Percentiles rank a stretch among this genome's conserved stretches.
phyloP scores from a whole-genome alignment of 805 yeast species.

The Hanseniaspora lachancei region DNA sequence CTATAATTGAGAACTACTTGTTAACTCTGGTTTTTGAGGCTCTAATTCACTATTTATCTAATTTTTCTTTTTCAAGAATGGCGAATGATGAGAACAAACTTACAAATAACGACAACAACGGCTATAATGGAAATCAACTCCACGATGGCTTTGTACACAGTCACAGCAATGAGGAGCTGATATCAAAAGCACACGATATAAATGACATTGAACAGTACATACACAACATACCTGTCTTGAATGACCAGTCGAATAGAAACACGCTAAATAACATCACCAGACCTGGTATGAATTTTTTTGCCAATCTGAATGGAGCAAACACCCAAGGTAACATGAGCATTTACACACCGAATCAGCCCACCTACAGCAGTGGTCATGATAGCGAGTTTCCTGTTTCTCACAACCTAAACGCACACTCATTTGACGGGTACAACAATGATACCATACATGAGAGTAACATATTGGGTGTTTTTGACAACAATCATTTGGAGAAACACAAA shows the following conservation, averaged over 20 bases:
- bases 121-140: background rate
- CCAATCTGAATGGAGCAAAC: background rate
- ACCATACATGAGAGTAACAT: background rate
- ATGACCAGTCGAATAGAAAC: background rate
- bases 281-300: background rate
- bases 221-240: background rate
- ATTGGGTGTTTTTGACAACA: background rate
- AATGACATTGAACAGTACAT: background rate
- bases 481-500: background rate
- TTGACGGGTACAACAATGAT: background rate
- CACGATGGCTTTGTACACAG: background rate
- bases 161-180: background rate
- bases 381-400: background rate
- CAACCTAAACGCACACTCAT: background rate
- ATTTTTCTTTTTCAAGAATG: background rate
- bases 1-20: too few relatives aligned
- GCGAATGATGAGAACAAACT: background rate
- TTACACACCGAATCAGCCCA: background rate
- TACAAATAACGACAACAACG: background rate
- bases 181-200: background rate
- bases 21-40: too few relatives aligned
- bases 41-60: too few relatives aligned
- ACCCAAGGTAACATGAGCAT: background rate
- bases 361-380: background rate
- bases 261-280: background rate